phyloP scores from a whole-genome alignment of 495 filamentous ascomycete species.

The Talaromyces ruber region DNA sequence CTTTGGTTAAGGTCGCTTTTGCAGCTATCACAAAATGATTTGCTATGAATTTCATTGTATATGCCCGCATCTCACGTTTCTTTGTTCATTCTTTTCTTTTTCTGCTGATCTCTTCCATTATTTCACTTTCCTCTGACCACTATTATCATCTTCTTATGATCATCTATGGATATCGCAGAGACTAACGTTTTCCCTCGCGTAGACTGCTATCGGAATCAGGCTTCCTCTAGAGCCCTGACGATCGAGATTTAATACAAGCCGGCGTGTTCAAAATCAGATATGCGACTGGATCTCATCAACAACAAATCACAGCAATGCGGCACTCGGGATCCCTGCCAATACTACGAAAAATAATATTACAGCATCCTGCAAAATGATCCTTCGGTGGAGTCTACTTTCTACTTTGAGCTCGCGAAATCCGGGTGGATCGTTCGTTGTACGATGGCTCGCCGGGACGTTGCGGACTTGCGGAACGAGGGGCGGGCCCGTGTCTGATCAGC shows the following conservation, averaged over 20 bases:
- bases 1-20: background rate
- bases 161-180: conserved; percentile 4
- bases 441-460: background rate
- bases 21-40: background rate
- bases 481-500: background rate
- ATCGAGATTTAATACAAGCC: background rate
- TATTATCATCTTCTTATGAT: conserved; percentile 11
- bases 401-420: background rate
- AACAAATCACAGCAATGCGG: conserved; percentile 1
- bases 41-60: background rate
- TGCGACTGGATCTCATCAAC: background rate
- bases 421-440: background rate
- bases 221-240: conserved; percentile 48
- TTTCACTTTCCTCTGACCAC: conserved; percentile 14
- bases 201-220: conserved; percentile 69
- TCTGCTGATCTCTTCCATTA: conserved; percentile 14
- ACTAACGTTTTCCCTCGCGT: conserved; percentile 19
- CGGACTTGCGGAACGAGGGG: background rate
- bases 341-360: background rate
- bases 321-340: background rate
- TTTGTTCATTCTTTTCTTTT: conserved; percentile 11
- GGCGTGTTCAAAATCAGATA: background rate
- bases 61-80: background rate
- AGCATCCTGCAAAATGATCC: background rate
- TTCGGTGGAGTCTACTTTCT: background rate